Evolutionary conservation across 192 early-diverging fungal species (phyloP), one percentile per base, ranked within the genome.

Genomic region (Phycomyces nitens): DNA sequence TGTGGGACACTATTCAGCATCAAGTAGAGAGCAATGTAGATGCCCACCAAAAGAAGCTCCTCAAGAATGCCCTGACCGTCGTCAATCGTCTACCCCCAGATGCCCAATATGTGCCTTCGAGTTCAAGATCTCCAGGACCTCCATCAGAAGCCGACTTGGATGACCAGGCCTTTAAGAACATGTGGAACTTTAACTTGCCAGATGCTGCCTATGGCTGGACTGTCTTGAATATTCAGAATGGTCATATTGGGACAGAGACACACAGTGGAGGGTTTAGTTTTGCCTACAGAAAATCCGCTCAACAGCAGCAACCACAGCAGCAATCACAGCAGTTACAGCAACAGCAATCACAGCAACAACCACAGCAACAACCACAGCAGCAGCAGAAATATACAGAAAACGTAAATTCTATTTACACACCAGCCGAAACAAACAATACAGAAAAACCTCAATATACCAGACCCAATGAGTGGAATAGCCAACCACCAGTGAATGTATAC

Each of bases 131-230:
- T 7, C 2, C 44, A 14, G 18, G 44, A n/a, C 12, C 44, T n/a
- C 44, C 1, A 14, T 3, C 44, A 47, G 44, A 47, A 2, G 12
- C 12, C 18, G 53, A 71, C 14, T 72, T 74, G 27, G 84, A 85
- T 40, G 79, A 85, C 57, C 70, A 69, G 2, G 72, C 80, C 0
- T 85, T 83, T 49, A 85, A 83, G 60, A 85, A 83, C 60, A 78
- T 80, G 74, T 85, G 81, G 81, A 81, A 85, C 55, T 83, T 85
- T 64, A 85, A 85, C 50, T 61, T 83, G 53, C 80, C 84, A 1
- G 84, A 82, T 66, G 76, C 78, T 34, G 76, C 76, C 38, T 81
- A 78, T 55, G 81, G 81, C 5, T 72, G 75, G 49, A 55, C 83
- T 40, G 55, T 82, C 20, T 65, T 85, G 39, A 76, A 78, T 58